Percentiles rank a stretch among this genome's conserved stretches.
phyloP scores from a whole-genome alignment of 2,329 filamentous ascomycete genomes.

The Pseudogymnoascus sp. region DNA sequence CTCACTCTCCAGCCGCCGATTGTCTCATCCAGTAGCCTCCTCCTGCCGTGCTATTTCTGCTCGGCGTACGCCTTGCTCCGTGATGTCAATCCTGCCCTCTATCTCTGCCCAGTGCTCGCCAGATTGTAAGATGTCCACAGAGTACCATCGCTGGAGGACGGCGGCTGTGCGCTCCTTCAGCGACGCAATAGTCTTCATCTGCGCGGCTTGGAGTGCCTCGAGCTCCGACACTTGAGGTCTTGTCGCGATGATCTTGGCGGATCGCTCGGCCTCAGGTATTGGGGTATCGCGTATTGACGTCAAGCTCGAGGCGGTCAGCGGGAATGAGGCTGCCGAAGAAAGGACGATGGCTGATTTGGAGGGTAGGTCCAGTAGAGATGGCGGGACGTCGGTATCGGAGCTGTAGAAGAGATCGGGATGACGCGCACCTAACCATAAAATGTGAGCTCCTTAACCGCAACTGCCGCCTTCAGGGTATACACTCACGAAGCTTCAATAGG shows the following conservation, averaged over 20 bases:
- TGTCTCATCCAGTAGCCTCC: slow-evolving; percentile 13
- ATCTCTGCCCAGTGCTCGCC: slow-evolving; percentile 30
- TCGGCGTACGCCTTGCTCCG: slow-evolving; percentile 24
- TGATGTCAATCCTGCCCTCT: slow-evolving; percentile 24
- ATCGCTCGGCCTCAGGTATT: slow-evolving; percentile 25
- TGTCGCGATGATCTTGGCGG: slow-evolving; percentile 26
- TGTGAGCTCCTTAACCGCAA: slow-evolving; percentile 7
- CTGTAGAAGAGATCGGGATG: slow-evolving; percentile 29
- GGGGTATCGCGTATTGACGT: slow-evolving; percentile 28
- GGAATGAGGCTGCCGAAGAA: slow-evolving; percentile 28
- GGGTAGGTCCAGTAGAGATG: slow-evolving; percentile 23
- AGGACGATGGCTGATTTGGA: slow-evolving; percentile 26
- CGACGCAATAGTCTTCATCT: slow-evolving; percentile 24
- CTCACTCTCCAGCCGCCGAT: not conserved
- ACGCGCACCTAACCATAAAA: slow-evolving; percentile 23
- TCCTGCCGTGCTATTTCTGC: slow-evolving; percentile 17
- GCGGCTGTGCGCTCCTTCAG: slow-evolving; percentile 25
- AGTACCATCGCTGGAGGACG: slow-evolving; percentile 28
- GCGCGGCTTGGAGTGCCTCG: slow-evolving; percentile 25
- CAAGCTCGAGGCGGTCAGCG: slow-evolving; percentile 27
- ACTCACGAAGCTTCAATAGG: slow-evolving; percentile 26
- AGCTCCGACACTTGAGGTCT: slow-evolving; percentile 27
- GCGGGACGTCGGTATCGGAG: slow-evolving; percentile 19
- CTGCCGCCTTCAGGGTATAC: not conserved
- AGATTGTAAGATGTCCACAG: slow-evolving; percentile 22